Evolutionary conservation across 148 eudicot genomes (phyloP).

Genomic region (Chenopodium quinoa): DNA sequence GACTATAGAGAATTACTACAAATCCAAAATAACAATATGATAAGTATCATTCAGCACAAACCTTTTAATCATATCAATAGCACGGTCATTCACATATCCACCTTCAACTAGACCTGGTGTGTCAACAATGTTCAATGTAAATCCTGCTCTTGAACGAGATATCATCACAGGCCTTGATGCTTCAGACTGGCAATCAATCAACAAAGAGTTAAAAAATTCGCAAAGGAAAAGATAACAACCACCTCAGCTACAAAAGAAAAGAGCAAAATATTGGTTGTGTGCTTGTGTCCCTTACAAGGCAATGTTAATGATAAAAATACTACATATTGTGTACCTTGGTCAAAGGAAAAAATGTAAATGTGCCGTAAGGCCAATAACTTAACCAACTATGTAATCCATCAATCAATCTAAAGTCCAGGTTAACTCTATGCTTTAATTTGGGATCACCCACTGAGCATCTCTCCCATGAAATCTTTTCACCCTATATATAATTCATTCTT

Average conservation of each 20-base stretch:
- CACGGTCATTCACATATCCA: constrained; percentile 86
- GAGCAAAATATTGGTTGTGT: background rate
- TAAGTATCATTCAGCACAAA: constrained; percentile 23
- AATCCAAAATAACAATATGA: background rate
- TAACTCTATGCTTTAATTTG: background rate
- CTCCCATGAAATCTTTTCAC: background rate
- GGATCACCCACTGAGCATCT: background rate
- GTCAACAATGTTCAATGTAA: constrained; percentile 87
- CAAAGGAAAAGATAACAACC: background rate
- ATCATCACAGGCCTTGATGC: constrained; percentile 85
- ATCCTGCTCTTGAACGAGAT: constrained; percentile 78
- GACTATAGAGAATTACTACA: background rate
- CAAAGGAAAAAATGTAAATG: background rate
- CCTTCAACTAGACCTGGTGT: constrained; percentile 98
- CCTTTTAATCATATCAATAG: constrained; percentile 79
- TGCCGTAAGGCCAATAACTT: background rate
- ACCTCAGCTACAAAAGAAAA: background rate
- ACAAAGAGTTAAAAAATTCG: background rate
- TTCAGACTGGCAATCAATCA: constrained; percentile 59
- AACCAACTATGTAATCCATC: background rate
- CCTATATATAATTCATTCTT: background rate
- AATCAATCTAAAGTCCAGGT: background rate
- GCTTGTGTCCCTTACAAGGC: background rate
- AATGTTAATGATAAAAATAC: background rate
- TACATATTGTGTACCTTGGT: background rate